A percentile compares a stretch with the other conserved stretches of the same genome.
phyloP scores from a whole-genome alignment of 345 rosid species.

The Sisymbrium altissimum region DNA sequence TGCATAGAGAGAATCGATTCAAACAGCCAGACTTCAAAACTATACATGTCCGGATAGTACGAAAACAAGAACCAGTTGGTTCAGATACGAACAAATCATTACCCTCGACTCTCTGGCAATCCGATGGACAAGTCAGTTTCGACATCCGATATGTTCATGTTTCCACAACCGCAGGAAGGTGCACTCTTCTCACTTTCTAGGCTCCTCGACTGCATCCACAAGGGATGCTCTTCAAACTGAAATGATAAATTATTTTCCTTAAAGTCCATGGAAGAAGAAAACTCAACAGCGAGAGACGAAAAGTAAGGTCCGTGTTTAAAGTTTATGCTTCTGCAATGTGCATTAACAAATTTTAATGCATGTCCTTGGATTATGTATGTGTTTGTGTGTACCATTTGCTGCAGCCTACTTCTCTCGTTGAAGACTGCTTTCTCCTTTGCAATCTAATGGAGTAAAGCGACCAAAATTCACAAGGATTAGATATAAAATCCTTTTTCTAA shows the following conservation, averaged over 20 bases:
- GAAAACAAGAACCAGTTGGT: neutral
- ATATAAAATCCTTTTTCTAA: neutral
- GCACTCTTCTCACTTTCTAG: neutral
- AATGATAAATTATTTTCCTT: neutral
- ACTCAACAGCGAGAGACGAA: neutral
- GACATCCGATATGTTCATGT: neutral
- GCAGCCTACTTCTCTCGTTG: constrained; percentile 19
- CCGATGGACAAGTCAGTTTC: constrained; percentile 16
- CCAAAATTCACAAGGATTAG: neutral
- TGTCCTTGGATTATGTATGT: neutral
- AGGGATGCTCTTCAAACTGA: constrained; percentile 16
- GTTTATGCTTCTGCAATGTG: neutral
- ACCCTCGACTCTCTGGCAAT: neutral
- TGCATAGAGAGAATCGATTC: neutral
- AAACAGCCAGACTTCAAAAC: neutral
- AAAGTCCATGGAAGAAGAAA: too few relatives aligned
- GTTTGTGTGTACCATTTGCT: neutral
- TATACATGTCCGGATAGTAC: neutral
- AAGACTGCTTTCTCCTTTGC: neutral
- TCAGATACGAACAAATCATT: neutral
- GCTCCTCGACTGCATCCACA: constrained; percentile 16
- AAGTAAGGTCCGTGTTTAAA: neutral
- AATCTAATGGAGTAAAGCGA: constrained; percentile 12
- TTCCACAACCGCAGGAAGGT: neutral
- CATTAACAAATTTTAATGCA: neutral